These are phyloP conservation scores for Plantago ovata DNA, from an alignment of 257 asterid species.

Conservation along the genomic window DNA sequence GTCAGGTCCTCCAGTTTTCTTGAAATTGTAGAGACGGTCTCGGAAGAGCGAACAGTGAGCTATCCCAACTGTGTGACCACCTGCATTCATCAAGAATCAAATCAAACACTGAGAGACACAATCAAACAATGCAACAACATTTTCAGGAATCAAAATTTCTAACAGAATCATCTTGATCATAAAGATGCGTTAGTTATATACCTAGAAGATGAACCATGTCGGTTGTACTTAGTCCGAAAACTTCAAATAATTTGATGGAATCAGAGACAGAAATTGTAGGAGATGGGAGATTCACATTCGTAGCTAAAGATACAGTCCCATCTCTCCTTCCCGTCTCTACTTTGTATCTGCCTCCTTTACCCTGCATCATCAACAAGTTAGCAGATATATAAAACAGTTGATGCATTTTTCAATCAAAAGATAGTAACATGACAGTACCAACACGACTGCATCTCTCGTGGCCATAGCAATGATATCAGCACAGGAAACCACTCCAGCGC, in stretches of 20 bases:
- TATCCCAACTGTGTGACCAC: slow-evolving; percentile 63
- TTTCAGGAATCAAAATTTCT: too few species aligned
- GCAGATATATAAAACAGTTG: neutral
- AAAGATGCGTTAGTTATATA: slow-evolving; percentile 6
- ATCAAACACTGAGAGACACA: neutral
- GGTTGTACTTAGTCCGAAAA: slow-evolving; percentile 28
- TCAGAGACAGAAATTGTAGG: slow-evolving; percentile 38
- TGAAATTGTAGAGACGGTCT: slow-evolving; percentile 49
- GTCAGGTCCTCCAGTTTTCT: slow-evolving; percentile 34
- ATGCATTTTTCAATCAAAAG: too few species aligned
- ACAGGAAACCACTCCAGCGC: slow-evolving; percentile 50
- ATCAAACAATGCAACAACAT: neutral
- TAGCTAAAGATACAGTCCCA: slow-evolving; percentile 36
- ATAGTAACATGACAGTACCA: slow-evolving; percentile 15
- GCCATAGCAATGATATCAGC: slow-evolving; percentile 59
- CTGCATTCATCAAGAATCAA: slow-evolving; percentile 20
- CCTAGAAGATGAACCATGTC: slow-evolving; percentile 69
- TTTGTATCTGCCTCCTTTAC: slow-evolving; percentile 52
- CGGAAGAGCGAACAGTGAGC: slow-evolving; percentile 48
- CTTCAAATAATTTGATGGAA: slow-evolving; percentile 31
- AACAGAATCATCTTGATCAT: neutral
- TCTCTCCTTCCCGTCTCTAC: slow-evolving; percentile 55
- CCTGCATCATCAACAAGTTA: slow-evolving; percentile 16
- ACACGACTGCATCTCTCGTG: slow-evolving; percentile 46
- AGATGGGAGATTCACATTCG: slow-evolving; percentile 43